phyloP scores from a whole-genome alignment of 176 grass and related monocot species.

The Stipa capillata region DNA sequence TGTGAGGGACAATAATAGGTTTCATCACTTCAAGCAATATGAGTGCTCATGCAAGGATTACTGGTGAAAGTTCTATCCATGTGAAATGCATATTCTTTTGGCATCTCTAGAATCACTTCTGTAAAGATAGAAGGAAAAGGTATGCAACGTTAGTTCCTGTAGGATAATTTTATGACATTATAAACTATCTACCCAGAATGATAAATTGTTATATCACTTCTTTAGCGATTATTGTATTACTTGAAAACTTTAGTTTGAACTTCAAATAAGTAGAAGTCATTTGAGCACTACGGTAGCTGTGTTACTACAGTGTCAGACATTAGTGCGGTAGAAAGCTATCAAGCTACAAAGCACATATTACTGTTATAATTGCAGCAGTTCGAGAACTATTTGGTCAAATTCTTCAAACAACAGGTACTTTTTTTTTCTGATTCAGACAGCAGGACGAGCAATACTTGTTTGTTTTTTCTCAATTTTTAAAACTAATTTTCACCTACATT shows the following conservation, averaged over 20 bases:
- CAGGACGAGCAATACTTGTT: not conserved
- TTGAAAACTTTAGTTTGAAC: not conserved
- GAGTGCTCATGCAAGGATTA: slow-evolving; percentile 76
- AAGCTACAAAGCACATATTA: not conserved
- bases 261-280: not conserved
- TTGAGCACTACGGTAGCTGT: not conserved
- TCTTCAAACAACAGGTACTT: not conserved
- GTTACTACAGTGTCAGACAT: not conserved
- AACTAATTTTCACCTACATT: not conserved
- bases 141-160: slow-evolving; percentile 6
- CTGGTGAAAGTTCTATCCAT: slow-evolving; percentile 44
- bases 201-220: not conserved
- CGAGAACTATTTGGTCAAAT: not conserved
- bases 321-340: not conserved
- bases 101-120: not conserved
- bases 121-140: slow-evolving; percentile 5
- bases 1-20: slow-evolving; percentile 81
- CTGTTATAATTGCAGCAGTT: not conserved
- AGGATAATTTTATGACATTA: not conserved
- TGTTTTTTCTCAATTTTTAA: not conserved
- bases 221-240: not conserved
- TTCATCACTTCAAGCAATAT: slow-evolving; percentile 75
- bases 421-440: not conserved
- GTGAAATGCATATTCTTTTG: not conserved
- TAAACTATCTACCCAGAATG: not conserved